Evolutionary conservation across 768 basidiomycete species (phyloP).

Genomic region (Rhizopogon vulgaris): DNA sequence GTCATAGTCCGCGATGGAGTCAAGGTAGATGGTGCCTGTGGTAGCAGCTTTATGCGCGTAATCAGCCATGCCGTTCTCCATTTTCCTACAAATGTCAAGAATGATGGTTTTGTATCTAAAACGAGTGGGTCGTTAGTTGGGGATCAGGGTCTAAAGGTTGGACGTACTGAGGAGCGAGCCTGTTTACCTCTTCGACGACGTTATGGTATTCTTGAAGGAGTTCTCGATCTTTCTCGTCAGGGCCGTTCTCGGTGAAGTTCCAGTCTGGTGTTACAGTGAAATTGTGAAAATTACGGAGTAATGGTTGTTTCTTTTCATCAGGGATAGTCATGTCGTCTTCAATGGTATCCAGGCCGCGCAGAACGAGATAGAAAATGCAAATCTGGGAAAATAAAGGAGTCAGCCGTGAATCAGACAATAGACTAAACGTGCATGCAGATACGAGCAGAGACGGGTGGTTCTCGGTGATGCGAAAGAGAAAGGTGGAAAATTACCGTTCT

Average conservation of each 20-base stretch:
- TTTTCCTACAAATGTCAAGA: slow-evolving; percentile 75
- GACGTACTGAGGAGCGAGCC: slow-evolving; percentile 55
- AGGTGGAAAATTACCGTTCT: slow-evolving; percentile 51
- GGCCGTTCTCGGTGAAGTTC: slow-evolving; percentile 77
- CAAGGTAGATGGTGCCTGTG: slow-evolving; percentile 63
- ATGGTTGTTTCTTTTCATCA: slow-evolving; percentile 77
- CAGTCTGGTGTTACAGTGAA: slow-evolving; percentile 79
- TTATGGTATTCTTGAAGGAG: slow-evolving; percentile 79
- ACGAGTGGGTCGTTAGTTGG: slow-evolving; percentile 1
- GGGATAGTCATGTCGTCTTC: slow-evolving; percentile 98
- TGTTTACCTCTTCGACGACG: slow-evolving; percentile 75
- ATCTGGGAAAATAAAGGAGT: slow-evolving; percentile 45
- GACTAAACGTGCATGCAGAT: too few relatives aligned
- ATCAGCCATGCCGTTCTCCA: slow-evolving; percentile 95
- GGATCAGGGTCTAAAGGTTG: neutral
- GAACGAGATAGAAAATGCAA: slow-evolving; percentile 90
- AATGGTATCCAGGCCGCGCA: slow-evolving; percentile 90
- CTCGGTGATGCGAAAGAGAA: neutral
- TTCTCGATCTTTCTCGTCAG: slow-evolving; percentile 82
- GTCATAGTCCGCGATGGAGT: slow-evolving; percentile 82
- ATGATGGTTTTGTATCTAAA: slow-evolving; percentile 73
- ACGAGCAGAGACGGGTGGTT: too few relatives aligned
- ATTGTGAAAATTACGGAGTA: slow-evolving; percentile 78
- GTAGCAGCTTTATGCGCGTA: slow-evolving; percentile 80
- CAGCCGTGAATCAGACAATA: too few relatives aligned